Conservation (phyloP, 2,329 filamentous ascomycete species). For the Ascosphaera acerosa region DNA sequence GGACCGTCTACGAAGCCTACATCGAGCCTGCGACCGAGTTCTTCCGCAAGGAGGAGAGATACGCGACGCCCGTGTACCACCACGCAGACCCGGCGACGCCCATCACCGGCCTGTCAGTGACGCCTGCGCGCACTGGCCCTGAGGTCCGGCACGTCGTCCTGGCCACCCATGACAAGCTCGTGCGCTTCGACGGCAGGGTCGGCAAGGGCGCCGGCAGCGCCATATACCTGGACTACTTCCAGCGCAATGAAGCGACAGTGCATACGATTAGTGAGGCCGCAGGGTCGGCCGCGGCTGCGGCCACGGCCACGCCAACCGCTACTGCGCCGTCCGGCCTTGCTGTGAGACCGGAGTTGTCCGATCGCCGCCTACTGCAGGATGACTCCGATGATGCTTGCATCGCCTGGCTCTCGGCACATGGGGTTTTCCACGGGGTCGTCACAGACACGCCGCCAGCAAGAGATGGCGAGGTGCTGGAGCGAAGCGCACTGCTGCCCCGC, state of each 20-base stretch:
- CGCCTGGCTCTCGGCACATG: conserved; percentile 74
- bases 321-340: conserved; percentile 40
- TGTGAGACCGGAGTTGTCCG: conserved; percentile 48
- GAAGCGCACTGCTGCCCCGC: conserved; percentile 51
- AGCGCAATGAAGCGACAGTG: conserved; percentile 53
- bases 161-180: conserved; percentile 49
- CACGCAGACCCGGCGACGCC: conserved; percentile 60
- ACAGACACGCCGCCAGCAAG: conserved; percentile 32
- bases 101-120: conserved; percentile 66
- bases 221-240: conserved; percentile 71
- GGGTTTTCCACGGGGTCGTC: conserved; percentile 68
- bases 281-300: no score
- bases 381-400: conserved; percentile 31
- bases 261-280: conserved; percentile 44
- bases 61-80: conserved; percentile 61
- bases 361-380: conserved; percentile 29
- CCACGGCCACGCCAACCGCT: no score
- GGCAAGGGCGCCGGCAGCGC: conserved; percentile 57
- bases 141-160: conserved; percentile 59
- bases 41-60: conserved; percentile 84
- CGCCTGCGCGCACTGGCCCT: conserved; percentile 38
- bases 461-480: conserved; percentile 51
- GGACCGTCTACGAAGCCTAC: conserved; percentile 81
- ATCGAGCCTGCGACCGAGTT: conserved; percentile 90
- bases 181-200: conserved; percentile 58